Base-by-base conservation (phyloP, 1,284 basidiomycete species). In the Heterobasidion parviporum region DNA sequence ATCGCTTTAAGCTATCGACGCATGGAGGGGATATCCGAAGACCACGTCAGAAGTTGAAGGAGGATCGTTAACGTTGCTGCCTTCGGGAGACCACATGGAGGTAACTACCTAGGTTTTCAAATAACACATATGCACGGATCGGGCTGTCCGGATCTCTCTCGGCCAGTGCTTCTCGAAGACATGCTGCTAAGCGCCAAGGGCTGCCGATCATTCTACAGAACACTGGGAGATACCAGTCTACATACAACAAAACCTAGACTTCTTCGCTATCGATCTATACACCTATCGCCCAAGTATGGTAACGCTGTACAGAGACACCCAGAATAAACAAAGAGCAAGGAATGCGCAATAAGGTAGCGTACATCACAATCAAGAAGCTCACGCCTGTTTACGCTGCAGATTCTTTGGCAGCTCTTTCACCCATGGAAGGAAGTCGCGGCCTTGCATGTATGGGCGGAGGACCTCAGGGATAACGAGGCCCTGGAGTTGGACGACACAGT, bases 391-490 rank as follows among this genome's bases (percentile, higher is more conserved):
- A 72, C 81, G 82, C 74, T 89, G 85, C 56, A 88, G 64, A 51
- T 76, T 78, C 75, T 93, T 94, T 6, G 92, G 92, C 58, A 94
- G 70, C 65, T 88, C 89, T 65, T 88, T 89, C 47, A 84, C 82
- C 76, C 82, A 99, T 16, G 94, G 94, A 54, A 99, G 69, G 76
- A 98, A 97, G 16, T 92, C 89, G 16, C 95, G 84, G 2, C 96
- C 96, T 67, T 92, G 89, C 93, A 99, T 95, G 73, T 98, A 98
- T 48, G 94, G 93, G 61, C 87, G 83, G 38, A 98, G 79, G 0
- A 84, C 86, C 67, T 94, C 87, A 7, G 96, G 96, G 67, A 99
- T 88, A 58, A 82, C 78, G 59, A 98, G 76, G 50, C 96, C 96
- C 86, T 95, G 5, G 26, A 26, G 26, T 26, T 26, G 5, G 26